These are phyloP conservation scores for Aspergillus bertholletiae DNA, from an alignment of 495 filamentous ascomycete genomes.

Conservation along the genomic window DNA sequence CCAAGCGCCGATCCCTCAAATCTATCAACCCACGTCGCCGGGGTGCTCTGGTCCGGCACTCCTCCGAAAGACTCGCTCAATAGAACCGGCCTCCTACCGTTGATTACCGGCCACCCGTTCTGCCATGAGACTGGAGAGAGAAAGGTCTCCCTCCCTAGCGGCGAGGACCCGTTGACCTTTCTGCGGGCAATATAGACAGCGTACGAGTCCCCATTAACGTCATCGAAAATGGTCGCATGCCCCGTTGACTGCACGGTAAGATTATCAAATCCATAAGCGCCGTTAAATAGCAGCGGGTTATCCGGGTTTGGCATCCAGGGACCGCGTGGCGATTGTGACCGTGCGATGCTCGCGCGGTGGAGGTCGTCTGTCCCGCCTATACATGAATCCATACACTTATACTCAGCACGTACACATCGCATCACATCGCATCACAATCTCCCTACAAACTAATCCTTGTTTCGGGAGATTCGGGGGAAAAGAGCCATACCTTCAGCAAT, in stretches of 20 bases:
- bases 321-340: background rate
- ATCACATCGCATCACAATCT: too few species aligned
- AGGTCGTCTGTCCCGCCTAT: background rate
- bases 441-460: too few species aligned
- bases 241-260: background rate
- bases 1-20: background rate
- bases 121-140: background rate
- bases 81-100: background rate
- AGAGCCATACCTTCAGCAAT: constrained; percentile 47
- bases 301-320: background rate
- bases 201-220: background rate
- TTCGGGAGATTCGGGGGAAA: too few species aligned
- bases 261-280: background rate
- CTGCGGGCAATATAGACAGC: background rate
- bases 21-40: background rate
- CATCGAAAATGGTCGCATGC: background rate
- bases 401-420: background rate
- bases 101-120: background rate
- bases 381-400: too few species aligned
- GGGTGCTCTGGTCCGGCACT: background rate
- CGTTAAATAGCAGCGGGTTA: background rate
- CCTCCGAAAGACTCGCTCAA: background rate
- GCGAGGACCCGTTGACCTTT: background rate
- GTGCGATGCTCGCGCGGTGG: background rate
- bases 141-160: background rate